Evolutionary conservation across 202 grass and related monocot species (phyloP), one percentile per base, ranked within the genome.

Genomic region (Carex sylvatica): DNA sequence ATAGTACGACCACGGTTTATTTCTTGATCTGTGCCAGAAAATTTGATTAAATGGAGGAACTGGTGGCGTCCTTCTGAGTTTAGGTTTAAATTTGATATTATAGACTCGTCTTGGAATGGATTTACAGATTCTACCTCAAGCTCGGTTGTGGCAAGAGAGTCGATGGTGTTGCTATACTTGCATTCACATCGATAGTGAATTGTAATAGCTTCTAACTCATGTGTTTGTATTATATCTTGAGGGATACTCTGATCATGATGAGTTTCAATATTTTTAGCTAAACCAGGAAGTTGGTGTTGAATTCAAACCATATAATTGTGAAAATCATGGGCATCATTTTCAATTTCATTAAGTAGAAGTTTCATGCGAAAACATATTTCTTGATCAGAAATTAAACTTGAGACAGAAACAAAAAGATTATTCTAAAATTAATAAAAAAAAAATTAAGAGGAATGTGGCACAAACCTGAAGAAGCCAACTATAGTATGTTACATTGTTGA

Each of bases 401-500:
- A 5, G 5, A 38, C 6, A 38, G 36, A 38, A 38, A 38, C 36
- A 38, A 38, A 38, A 38, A 38, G 4, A 38, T 38, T 38, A 38
- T 38, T 38, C 15, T 46, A 10, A 38, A 6, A 6, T 6, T 38
- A 80, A 79, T 9, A 38, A 38, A 23, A 40, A 71, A 23, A 40
- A 71, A 14, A 51, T 70, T 38, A 38, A 38, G 36, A 6, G 36
- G 36, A 20, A 70, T 47, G 23, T 9, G 72, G 36, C 1, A 79
- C 90, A 84, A 87, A 95, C 95, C 91, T 98, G 92, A 2, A 98
- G 89, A 66, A 95, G 83, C 95, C 95, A 95, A 71, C 95, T 89
- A 42, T 95, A 91, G 87, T 93, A 98, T 18, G 95, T 98, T 55
- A 98, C 87, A 86, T 98, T 93, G 85, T 98, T 98, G 54, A 98